These are phyloP conservation scores for Lyophyllum shimeji DNA, from an alignment of 768 basidiomycete species.

Conservation along the genomic window DNA sequence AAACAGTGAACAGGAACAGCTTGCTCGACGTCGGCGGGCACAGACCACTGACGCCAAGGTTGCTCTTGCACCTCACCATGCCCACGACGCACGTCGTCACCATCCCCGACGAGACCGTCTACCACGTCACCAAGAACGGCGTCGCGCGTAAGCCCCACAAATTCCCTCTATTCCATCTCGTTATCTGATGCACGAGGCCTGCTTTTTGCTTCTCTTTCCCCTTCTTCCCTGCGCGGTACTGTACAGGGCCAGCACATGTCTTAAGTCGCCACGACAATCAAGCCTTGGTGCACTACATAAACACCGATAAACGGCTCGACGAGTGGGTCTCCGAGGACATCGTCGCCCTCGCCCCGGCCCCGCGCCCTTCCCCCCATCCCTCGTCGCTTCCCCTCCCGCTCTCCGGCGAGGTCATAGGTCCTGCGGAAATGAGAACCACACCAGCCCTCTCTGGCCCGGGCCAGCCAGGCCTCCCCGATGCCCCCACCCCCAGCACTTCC, in stretches of 20 bases:
- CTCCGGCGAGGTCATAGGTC: not conserved
- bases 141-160: slow-evolving; percentile 26
- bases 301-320: slow-evolving; percentile 70
- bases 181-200: slow-evolving; percentile 16
- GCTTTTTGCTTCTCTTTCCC: not conserved
- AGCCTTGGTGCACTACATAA: slow-evolving; percentile 72
- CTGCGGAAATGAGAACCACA: not conserved
- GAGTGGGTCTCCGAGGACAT: slow-evolving; percentile 62
- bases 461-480: slow-evolving; percentile 1
- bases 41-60: not conserved
- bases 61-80: slow-evolving; percentile 16
- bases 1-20: not conserved
- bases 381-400: not conserved
- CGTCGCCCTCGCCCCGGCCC: slow-evolving; percentile 28
- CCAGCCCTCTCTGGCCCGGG: slow-evolving; percentile 5
- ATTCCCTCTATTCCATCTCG: slow-evolving; percentile 8
- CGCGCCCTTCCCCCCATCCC: not conserved
- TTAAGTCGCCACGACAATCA: slow-evolving; percentile 50
- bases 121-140: slow-evolving; percentile 34
- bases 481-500: not conserved
- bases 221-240: no score
- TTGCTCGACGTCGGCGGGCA: not conserved
- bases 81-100: slow-evolving; percentile 27
- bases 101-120: slow-evolving; percentile 23
- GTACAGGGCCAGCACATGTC: slow-evolving; percentile 48